Evolutionary conservation across 2,329 filamentous ascomycete genomes (phyloP).

Genomic region (Ophiostoma novo-ulmi): DNA sequence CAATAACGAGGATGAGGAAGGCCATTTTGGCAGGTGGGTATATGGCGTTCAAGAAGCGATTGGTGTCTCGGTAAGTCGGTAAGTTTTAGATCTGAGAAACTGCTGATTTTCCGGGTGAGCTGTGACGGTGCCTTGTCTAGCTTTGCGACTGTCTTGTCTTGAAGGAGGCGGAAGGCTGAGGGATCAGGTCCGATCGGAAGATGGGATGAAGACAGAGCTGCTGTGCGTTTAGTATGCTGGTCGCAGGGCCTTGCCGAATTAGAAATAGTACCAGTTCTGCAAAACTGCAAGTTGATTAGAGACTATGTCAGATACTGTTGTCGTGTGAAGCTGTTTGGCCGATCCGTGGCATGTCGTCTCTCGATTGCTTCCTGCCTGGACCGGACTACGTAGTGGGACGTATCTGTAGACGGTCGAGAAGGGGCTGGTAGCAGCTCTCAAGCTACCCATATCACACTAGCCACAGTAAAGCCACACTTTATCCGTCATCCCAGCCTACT

Average conservation of each 20-base stretch:
- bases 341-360: not conserved
- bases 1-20: constrained; percentile 84
- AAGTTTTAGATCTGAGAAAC: not conserved
- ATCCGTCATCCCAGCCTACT: not conserved
- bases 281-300: not conserved
- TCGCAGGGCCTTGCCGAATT: not conserved
- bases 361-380: constrained; percentile 10
- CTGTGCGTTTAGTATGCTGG: not conserved
- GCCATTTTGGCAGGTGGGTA: constrained; percentile 56
- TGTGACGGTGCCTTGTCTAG: not conserved
- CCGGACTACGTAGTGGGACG: constrained; percentile 1
- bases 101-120: not conserved
- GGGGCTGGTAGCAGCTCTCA: not conserved
- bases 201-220: not conserved
- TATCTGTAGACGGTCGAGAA: constrained; percentile 3
- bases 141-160: constrained; percentile 1
- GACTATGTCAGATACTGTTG: not conserved
- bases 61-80: not conserved
- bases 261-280: not conserved
- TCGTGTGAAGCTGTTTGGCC: not conserved
- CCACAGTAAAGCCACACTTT: not conserved
- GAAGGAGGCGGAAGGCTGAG: not conserved
- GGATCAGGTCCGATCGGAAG: not conserved
- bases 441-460: not conserved
- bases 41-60: not conserved